Evolutionary conservation across 2,329 filamentous ascomycete species (phyloP).

Genomic region (Sporothrix dimorphospora): DNA sequence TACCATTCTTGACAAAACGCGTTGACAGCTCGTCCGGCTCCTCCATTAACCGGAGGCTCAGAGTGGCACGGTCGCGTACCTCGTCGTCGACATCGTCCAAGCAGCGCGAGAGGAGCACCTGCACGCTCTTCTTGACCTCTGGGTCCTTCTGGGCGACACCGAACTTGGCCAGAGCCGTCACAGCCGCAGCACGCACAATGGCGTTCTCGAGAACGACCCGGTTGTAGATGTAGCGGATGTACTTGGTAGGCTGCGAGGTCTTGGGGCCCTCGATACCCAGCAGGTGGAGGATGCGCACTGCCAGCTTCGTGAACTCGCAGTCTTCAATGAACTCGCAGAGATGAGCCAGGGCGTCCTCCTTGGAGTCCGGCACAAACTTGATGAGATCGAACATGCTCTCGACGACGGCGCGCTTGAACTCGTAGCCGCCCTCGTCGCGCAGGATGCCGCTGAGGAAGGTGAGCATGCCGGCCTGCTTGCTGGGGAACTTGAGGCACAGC

Average conservation of each 20-base stretch:
- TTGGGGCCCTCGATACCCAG: conserved; percentile 94
- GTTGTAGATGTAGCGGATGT: conserved; percentile 99
- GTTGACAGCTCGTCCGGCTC: conserved; percentile 86
- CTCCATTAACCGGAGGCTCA: conserved; percentile 90
- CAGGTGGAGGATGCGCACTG: conserved; percentile 91
- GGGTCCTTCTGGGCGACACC: conserved; percentile 95
- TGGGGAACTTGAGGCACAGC: conserved; percentile 94
- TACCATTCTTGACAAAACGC: conserved; percentile 91
- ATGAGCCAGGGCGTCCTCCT: conserved; percentile 82
- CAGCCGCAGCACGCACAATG: conserved; percentile 90
- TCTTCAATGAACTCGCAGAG: conserved; percentile 99
- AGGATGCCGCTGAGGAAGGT: conserved; percentile 96
- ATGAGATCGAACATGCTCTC: conserved; percentile 99
- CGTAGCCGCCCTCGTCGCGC: conserved; percentile 94
- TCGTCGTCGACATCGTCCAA: conserved; percentile 97
- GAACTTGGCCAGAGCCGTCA: conserved; percentile 95
- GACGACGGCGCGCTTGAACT: conserved; percentile 96
- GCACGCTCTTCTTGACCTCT: conserved; percentile 94
- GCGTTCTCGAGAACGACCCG: conserved; percentile 96
- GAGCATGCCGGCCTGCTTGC: conserved; percentile 97
- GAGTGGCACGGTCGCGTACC: conserved; percentile 89
- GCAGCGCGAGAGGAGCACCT: conserved; percentile 88
- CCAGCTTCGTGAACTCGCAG: conserved; percentile 97
- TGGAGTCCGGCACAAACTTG: conserved; percentile 93
- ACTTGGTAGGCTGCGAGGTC: conserved; percentile 95